These are phyloP conservation scores for Babesia ovis DNA, from an alignment of 169 alveolate genomes.

Conservation along the genomic window DNA sequence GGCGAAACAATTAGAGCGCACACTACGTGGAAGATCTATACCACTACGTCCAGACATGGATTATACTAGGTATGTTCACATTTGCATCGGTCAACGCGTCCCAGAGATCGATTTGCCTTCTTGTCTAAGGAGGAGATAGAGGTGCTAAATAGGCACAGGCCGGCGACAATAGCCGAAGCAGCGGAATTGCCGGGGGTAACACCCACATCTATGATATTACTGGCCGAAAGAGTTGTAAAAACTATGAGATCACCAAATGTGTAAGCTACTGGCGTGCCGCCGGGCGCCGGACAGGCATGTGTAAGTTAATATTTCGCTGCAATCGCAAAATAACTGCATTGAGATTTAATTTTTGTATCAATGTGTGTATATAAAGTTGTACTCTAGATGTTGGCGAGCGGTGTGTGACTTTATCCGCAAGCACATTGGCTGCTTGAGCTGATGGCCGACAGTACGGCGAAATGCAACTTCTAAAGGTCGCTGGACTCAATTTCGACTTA, in stretches of 20 bases:
- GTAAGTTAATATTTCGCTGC: not conserved
- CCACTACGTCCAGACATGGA: conserved; percentile 59
- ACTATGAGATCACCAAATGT: not conserved
- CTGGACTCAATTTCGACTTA: conserved; percentile 24
- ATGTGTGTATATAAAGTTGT: not conserved
- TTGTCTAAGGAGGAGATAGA: conserved; percentile 81
- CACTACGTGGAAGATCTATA: conserved; percentile 58
- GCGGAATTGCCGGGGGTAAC: conserved; percentile 76
- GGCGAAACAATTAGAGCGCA: conserved; percentile 61
- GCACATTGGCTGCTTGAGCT: not conserved
- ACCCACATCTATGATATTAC: conserved; percentile 49
- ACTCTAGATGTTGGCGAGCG: not conserved
- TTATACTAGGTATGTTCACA: conserved; percentile 63
- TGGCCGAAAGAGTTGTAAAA: conserved; percentile 13
- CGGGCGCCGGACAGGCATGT: conserved; percentile 39
- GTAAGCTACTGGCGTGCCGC: conserved; percentile 8
- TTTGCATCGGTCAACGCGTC: not conserved
- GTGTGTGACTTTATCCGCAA: not conserved
- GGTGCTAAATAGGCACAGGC: conserved; percentile 65
- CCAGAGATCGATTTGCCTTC: conserved; percentile 46
- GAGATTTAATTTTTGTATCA: not conserved
- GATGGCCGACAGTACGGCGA: not conserved
- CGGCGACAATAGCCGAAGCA: conserved; percentile 72
- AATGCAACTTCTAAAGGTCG: conserved; percentile 22
- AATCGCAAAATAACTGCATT: not conserved